phyloP scores from a whole-genome alignment of 2,329 filamentous ascomycete genomes.

The Phyllosticta citriasiana region DNA sequence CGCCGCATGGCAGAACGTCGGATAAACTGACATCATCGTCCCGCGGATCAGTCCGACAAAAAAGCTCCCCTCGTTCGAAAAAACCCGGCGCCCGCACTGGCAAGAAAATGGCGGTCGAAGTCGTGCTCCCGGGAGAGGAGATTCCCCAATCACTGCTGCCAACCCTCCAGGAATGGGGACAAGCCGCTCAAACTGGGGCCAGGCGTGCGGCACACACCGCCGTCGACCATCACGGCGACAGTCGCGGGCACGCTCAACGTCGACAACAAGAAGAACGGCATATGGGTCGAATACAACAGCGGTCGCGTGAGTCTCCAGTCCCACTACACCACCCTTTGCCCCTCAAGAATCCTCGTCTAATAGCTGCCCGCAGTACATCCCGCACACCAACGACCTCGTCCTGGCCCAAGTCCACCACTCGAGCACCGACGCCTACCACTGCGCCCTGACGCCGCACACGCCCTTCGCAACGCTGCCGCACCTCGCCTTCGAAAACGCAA shows the following conservation, averaged over 20 bases:
- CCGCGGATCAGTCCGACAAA: neutral
- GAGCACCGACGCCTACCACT: slow-evolving; percentile 68
- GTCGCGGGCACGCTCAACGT: slow-evolving; percentile 57
- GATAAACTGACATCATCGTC: neutral
- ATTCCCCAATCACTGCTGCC: slow-evolving; percentile 60
- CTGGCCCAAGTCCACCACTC: slow-evolving; percentile 76
- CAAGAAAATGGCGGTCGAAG: slow-evolving; percentile 44
- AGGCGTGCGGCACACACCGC: slow-evolving; percentile 71
- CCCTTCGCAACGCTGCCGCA: slow-evolving; percentile 64
- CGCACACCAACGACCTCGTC: slow-evolving; percentile 72
- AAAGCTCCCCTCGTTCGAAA: neutral
- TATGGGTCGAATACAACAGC: slow-evolving; percentile 64
- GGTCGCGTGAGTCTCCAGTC: slow-evolving; percentile 50
- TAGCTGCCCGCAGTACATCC: slow-evolving; percentile 54
- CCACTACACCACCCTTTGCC: slow-evolving; percentile 9
- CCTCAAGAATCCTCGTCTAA: neutral
- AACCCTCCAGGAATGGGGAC: slow-evolving; percentile 52
- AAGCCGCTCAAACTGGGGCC: slow-evolving; percentile 70
- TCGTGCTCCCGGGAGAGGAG: slow-evolving; percentile 74
- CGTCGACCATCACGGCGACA: slow-evolving; percentile 60
- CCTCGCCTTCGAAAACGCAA: slow-evolving; percentile 85
- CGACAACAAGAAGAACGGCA: slow-evolving; percentile 63
- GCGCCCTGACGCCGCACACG: slow-evolving; percentile 57
- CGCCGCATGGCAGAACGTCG: neutral
- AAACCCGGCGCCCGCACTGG: neutral